Evolutionary conservation across 2,329 filamentous ascomycete genomes (phyloP), one percentile per base, ranked within the genome.

Genomic region (Ceratocystis colombiana): DNA sequence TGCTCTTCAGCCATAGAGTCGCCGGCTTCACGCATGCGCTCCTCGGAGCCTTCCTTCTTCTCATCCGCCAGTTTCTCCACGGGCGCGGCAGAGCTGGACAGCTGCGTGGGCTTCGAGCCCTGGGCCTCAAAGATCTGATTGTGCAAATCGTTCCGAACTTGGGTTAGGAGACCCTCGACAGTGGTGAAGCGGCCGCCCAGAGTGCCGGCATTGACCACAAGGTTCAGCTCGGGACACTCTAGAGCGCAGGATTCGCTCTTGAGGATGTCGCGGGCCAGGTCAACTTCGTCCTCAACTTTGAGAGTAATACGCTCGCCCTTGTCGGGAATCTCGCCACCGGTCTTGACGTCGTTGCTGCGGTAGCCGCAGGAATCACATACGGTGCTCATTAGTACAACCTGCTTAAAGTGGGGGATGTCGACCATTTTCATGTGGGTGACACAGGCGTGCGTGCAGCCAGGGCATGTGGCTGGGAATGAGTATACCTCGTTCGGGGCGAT

Each of bases 351-450:
- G 76, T 96, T 97, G 71, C 88, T 94, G 69, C 90, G 88, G 79
- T 97, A 96, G 67, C 93, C 93, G 74, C 94, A 99, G 75, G 88
- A 82, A 33, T 93, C 87, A 77, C 94, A 99, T 33, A 90, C 87
- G 1, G 93, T 97, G 71, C 87, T 92, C 89, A 96, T 97, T 71
- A 99, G 82, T 50, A 96, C 87, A 2, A 99, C 94, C 73, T 97
- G 90, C 78, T 96, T 96, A 79, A 99, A 99, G 77, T 96, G 88
- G 0, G 94, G 94, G 69, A 99, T 96, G 72, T 96, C 90, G 67
- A 97, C 90, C 87, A 96, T 96, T 80, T 96, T 96, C 90, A 96
- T 96, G 76, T 96, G 92, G 8, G 95, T 96, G 3, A 86, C 85
- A 77, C 92, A 96, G 3, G 85, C 79, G 76, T 89, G 89, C 73